phyloP scores from a whole-genome alignment of 2,329 filamentous ascomycete genomes.

The Fusarium neocosmosporiellum region DNA sequence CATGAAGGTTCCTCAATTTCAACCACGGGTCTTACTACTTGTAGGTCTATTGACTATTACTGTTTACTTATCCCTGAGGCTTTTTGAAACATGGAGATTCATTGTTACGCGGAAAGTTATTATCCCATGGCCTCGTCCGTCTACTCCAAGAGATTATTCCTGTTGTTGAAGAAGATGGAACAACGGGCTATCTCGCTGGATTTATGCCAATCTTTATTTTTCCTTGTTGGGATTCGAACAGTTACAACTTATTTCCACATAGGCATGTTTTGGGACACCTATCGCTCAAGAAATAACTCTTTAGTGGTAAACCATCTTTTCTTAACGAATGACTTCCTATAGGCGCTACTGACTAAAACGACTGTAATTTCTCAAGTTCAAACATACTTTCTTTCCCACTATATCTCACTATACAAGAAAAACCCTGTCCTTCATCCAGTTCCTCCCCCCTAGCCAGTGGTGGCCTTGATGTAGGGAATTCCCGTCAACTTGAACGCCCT shows the following conservation, averaged over 20 bases:
- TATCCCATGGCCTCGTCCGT: background rate
- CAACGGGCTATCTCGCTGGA: too few relatives aligned
- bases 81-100: background rate
- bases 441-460: background rate
- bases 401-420: background rate
- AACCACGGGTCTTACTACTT: background rate
- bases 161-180: background rate
- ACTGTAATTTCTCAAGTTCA: background rate
- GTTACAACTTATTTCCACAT: background rate
- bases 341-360: background rate
- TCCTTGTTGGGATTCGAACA: background rate
- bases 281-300: background rate
- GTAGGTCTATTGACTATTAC: background rate
- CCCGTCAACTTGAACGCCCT: slow-evolving; percentile 39
- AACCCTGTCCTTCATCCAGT: background rate
- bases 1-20: background rate
- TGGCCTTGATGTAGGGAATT: slow-evolving; percentile 35
- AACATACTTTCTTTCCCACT: background rate
- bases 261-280: background rate
- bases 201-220: too few relatives aligned
- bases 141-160: background rate
- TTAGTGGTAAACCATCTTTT: background rate
- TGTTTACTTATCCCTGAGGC: background rate
- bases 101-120: background rate
- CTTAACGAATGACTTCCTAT: background rate